Conservation (phyloP, 768 basidiomycete species). For the Calocera cornea region DNA sequence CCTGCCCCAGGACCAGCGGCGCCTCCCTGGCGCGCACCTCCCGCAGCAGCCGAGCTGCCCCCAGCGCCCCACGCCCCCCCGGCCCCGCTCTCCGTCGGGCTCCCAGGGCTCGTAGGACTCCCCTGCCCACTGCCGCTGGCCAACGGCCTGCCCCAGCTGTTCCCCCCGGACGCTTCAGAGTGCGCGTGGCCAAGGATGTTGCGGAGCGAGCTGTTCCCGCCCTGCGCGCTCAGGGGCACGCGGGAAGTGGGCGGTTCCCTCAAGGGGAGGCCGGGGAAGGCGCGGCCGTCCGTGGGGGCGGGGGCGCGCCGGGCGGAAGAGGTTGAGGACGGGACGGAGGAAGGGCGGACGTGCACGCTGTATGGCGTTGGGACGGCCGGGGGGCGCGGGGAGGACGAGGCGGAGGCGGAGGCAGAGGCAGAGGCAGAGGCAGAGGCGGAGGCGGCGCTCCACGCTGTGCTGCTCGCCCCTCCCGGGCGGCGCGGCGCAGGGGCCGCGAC, state of each 20-base stretch:
- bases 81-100: conserved; percentile 7
- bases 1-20: too few species aligned
- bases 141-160: conserved; percentile 7
- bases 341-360: conserved; percentile 22
- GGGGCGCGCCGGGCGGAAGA: conserved; percentile 22
- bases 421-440: neutral
- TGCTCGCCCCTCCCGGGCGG: neutral
- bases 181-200: conserved; percentile 56
- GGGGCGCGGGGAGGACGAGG: conserved; percentile 16
- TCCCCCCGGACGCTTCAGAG: conserved; percentile 16
- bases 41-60: neutral
- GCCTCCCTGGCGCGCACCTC: conserved; percentile 8
- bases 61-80: conserved; percentile 9
- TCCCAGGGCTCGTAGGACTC: conserved; percentile 9
- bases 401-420: conserved; percentile 6
- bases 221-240: conserved; percentile 22
- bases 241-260: conserved; percentile 26
- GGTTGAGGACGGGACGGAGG: conserved; percentile 34
- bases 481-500: neutral
- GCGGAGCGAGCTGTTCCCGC: conserved; percentile 52
- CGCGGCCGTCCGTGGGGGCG: conserved; percentile 10
- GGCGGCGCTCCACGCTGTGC: neutral
- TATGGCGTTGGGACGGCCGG: conserved; percentile 20
- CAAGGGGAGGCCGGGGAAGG: conserved; percentile 59
- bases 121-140: conserved; percentile 9